Conservation (phyloP, 228 moss, liverwort and hornwort species). For the Sphagnum fallax region DNA sequence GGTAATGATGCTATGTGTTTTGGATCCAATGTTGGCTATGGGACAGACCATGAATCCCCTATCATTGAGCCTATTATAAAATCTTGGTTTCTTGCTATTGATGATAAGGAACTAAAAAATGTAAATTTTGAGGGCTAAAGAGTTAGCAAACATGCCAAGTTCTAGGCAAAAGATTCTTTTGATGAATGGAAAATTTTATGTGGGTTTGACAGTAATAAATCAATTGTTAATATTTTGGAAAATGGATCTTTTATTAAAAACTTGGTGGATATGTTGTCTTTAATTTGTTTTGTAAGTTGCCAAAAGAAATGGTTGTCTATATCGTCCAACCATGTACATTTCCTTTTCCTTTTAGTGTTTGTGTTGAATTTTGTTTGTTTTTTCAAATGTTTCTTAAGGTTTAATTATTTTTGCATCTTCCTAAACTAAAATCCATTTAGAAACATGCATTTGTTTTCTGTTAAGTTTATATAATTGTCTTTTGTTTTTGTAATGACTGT, state of each 20-base stretch:
- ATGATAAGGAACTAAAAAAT: background rate
- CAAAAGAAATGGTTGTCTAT: background rate
- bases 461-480: too few relatives aligned
- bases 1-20: too few relatives aligned
- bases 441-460: too few relatives aligned
- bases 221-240: background rate
- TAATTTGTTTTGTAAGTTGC: background rate
- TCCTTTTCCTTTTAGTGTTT: background rate
- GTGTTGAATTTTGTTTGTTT: background rate
- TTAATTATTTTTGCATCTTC: background rate
- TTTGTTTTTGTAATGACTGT: too few relatives aligned
- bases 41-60: too few relatives aligned
- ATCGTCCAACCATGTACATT: background rate
- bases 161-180: background rate
- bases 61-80: too few relatives aligned
- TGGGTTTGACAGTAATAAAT: background rate
- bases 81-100: background rate
- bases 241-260: background rate
- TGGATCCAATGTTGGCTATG: too few relatives aligned
- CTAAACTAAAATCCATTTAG: too few relatives aligned
- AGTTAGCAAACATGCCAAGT: background rate
- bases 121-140: background rate
- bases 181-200: background rate
- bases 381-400: background rate
- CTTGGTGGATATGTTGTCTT: background rate